A percentile compares a stretch with the other conserved stretches of the same genome.
Conservation (phyloP, 129 eudicot genomes). For the Dittrichia graveolens region DNA sequence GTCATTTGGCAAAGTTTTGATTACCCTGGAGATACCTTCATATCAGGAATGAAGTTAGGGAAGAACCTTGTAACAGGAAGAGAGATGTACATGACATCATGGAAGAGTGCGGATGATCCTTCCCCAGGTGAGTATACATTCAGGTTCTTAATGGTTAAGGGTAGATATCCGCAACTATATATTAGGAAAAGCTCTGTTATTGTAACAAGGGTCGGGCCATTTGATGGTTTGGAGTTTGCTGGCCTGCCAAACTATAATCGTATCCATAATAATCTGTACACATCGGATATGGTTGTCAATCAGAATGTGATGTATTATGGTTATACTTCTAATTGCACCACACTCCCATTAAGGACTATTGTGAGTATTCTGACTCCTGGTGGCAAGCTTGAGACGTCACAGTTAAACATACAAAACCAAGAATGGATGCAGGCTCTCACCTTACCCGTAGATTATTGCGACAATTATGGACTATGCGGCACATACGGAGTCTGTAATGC, state of each 20-base stretch:
- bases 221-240: slow-evolving; percentile 16
- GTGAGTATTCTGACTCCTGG: slow-evolving; percentile 20
- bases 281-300: background rate
- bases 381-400: slow-evolving; percentile 13
- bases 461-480: slow-evolving; percentile 27
- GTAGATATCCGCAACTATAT: slow-evolving; percentile 25
- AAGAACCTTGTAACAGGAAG: slow-evolving; percentile 26
- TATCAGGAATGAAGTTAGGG: slow-evolving; percentile 22
- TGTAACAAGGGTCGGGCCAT: slow-evolving; percentile 21
- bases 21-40: slow-evolving; percentile 26
- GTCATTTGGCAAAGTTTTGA: too few species aligned
- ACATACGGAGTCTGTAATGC: slow-evolving; percentile 24
- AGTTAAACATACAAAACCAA: background rate
- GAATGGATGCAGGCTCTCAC: slow-evolving; percentile 6
- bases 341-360: background rate
- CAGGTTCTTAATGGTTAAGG: slow-evolving; percentile 12
- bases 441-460: slow-evolving; percentile 27
- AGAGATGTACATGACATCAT: slow-evolving; percentile 15
- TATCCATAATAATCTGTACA: background rate
- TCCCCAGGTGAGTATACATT: slow-evolving; percentile 24
- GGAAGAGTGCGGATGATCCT: slow-evolving; percentile 34
- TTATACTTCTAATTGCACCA: background rate
- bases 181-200: slow-evolving; percentile 15
- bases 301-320: slow-evolving; percentile 7
- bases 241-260: slow-evolving; percentile 10